Evolutionary conservation across 2,329 filamentous ascomycete genomes (phyloP).

Genomic region (Davidsoniella eucalypti): DNA sequence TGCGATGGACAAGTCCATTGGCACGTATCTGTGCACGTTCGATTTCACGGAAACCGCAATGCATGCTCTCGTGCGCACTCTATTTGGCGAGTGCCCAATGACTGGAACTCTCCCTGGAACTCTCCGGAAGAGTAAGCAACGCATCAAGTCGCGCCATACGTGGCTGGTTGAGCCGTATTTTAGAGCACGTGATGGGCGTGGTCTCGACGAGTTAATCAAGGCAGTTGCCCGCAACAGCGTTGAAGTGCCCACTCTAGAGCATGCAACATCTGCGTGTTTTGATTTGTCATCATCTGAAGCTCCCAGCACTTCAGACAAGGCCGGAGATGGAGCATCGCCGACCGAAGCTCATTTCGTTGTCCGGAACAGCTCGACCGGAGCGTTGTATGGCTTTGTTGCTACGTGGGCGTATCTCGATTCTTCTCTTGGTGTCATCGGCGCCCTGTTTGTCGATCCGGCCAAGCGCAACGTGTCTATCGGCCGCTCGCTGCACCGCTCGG

Average conservation of each 20-base stretch:
- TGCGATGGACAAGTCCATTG: constrained; percentile 76
- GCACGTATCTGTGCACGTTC: constrained; percentile 88
- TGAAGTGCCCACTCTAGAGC: constrained; percentile 51
- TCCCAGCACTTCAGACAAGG: constrained; percentile 24
- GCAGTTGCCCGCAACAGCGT: constrained; percentile 50
- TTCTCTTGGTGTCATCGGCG: constrained; percentile 57
- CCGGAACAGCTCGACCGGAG: constrained; percentile 80
- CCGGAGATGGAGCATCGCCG: constrained; percentile 20
- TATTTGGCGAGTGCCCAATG: constrained; percentile 59
- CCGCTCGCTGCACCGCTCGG: constrained; percentile 72
- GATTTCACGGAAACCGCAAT: constrained; percentile 91
- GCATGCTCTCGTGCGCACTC: constrained; percentile 62
- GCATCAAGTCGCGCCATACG: constrained; percentile 76
- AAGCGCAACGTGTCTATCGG: constrained; percentile 83
- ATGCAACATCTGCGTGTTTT: constrained; percentile 58
- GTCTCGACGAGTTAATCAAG: constrained; percentile 59
- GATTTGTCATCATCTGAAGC: constrained; percentile 32
- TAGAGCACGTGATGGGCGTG: constrained; percentile 55
- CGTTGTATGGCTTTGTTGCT: constrained; percentile 80
- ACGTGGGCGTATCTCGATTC: constrained; percentile 56
- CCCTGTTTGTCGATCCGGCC: constrained; percentile 75
- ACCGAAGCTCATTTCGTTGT: constrained; percentile 84
- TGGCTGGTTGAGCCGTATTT: constrained; percentile 90
- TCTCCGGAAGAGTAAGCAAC: constrained; percentile 71
- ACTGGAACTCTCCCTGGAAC: constrained; percentile 51